A percentile compares a stretch with the other conserved stretches of the same genome.
phyloP scores from a whole-genome alignment of 176 grass and related monocot species.

The Avena insularis region DNA sequence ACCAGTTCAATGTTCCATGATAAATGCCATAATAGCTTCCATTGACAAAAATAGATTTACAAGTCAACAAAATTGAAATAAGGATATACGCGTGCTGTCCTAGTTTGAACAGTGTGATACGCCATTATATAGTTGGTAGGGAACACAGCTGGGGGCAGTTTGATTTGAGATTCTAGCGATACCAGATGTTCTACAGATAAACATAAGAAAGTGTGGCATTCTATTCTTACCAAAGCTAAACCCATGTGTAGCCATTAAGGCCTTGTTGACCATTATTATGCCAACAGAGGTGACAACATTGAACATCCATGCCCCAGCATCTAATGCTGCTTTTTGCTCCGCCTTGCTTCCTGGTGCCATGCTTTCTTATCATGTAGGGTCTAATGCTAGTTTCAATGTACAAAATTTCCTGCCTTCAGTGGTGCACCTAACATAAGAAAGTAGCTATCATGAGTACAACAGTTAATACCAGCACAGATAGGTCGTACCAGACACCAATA shows the following conservation, averaged over 20 bases:
- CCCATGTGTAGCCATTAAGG: slow-evolving; percentile 75
- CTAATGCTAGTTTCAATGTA: neutral
- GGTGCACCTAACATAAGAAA: slow-evolving; percentile 28
- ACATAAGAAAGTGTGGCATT: neutral
- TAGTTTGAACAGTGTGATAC: neutral
- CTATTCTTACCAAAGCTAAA: slow-evolving; percentile 76
- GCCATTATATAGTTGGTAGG: neutral
- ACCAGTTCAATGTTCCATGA: slow-evolving; percentile 8
- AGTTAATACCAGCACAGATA: neutral
- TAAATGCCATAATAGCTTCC: slow-evolving; percentile 6
- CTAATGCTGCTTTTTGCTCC: slow-evolving; percentile 66
- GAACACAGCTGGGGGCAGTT: neutral
- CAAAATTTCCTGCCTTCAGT: neutral
- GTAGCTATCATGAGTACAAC: neutral
- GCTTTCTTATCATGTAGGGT: slow-evolving; percentile 41
- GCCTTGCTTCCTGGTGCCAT: slow-evolving; percentile 68
- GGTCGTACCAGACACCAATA: slow-evolving; percentile 2
- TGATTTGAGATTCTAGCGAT: neutral
- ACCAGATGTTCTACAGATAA: neutral
- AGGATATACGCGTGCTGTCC: neutral
- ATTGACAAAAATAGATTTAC: neutral
- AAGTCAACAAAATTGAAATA: slow-evolving; percentile 1
- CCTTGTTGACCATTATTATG: slow-evolving; percentile 90
- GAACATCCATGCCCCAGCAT: slow-evolving; percentile 83
- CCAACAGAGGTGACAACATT: slow-evolving; percentile 86